Evolutionary conservation across 352 stramenopile species (phyloP).

Genomic region (Globisporangium alternatum): DNA sequence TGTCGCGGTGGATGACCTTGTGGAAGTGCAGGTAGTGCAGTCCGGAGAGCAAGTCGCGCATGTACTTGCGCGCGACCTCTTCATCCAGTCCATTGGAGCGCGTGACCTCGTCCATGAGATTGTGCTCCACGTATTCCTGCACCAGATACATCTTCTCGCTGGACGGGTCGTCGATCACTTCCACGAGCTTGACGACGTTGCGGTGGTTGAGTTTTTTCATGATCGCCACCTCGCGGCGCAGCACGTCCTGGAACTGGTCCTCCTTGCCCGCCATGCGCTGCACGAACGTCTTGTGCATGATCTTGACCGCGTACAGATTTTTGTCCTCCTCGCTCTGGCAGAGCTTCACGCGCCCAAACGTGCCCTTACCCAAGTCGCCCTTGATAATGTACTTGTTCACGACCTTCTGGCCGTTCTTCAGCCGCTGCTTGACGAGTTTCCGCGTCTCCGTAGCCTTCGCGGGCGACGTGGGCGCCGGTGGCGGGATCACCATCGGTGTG

Average conservation of each 20-base stretch:
- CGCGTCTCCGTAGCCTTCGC: constrained; percentile 70
- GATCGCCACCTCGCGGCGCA: constrained; percentile 92
- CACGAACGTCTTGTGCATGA: constrained; percentile 90
- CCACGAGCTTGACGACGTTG: constrained; percentile 92
- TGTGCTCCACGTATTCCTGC: constrained; percentile 93
- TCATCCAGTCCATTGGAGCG: constrained; percentile 58
- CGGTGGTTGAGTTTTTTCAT: constrained; percentile 95
- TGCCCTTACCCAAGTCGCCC: constrained; percentile 87
- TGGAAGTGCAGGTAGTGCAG: constrained; percentile 93
- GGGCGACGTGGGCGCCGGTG: constrained; percentile 47
- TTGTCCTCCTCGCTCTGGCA: constrained; percentile 77
- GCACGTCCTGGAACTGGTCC: constrained; percentile 78
- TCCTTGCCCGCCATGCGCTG: constrained; percentile 86
- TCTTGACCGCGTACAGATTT: constrained; percentile 87
- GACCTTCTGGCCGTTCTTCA: constrained; percentile 84
- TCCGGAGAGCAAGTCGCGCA: constrained; percentile 86
- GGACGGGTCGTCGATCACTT: constrained; percentile 93
- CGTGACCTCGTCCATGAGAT: constrained; percentile 90
- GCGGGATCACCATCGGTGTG: constrained; percentile 28
- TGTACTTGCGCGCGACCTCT: constrained; percentile 77
- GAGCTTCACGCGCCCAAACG: constrained; percentile 86
- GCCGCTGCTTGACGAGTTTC: constrained; percentile 78
- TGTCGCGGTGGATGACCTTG: constrained; percentile 92
- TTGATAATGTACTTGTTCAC: constrained; percentile 95
- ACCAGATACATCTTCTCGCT: constrained; percentile 95